A percentile compares a stretch with the other conserved stretches of the same genome.
phyloP scores from a whole-genome alignment of 2,329 filamentous ascomycete genomes.

The Nigrospora sphaerica region DNA sequence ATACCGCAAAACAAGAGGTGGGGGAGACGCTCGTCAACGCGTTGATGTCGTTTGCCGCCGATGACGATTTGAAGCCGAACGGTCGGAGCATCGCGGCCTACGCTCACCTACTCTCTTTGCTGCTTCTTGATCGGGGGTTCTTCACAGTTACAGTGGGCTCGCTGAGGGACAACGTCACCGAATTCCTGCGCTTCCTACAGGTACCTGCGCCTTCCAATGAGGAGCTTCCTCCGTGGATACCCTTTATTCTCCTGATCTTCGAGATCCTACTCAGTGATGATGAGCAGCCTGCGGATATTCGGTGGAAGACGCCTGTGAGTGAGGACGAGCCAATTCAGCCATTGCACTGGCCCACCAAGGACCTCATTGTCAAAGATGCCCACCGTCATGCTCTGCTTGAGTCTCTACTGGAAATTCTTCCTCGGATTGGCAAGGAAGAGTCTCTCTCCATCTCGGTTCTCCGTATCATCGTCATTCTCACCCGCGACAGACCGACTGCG shows the following conservation, averaged over 20 bases:
- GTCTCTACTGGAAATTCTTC: slow-evolving; percentile 74
- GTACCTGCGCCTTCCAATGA: slow-evolving; percentile 62
- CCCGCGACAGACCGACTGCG: slow-evolving; percentile 69
- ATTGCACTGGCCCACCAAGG: slow-evolving; percentile 51
- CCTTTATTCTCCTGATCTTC: slow-evolving; percentile 80
- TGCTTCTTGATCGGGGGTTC: slow-evolving; percentile 77
- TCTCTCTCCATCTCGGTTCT: slow-evolving; percentile 75
- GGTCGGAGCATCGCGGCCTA: slow-evolving; percentile 70
- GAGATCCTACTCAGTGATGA: slow-evolving; percentile 89
- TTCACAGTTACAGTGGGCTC: slow-evolving; percentile 69
- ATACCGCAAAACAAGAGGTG: slow-evolving; percentile 59
- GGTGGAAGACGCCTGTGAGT: slow-evolving; percentile 55
- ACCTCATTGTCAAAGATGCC: slow-evolving; percentile 55
- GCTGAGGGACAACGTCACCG: slow-evolving; percentile 68
- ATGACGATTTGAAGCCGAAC: slow-evolving; percentile 57
- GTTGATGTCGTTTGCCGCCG: slow-evolving; percentile 60
- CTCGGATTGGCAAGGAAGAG: slow-evolving; percentile 81
- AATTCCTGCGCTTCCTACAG: slow-evolving; percentile 73
- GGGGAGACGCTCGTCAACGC: slow-evolving; percentile 79
- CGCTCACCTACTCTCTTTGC: slow-evolving; percentile 81
- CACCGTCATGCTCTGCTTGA: slow-evolving; percentile 68
- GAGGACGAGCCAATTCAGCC: slow-evolving; percentile 42
- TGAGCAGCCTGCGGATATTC: slow-evolving; percentile 67
- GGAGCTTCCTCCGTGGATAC: slow-evolving; percentile 86
- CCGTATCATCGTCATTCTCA: slow-evolving; percentile 80